phyloP scores from a whole-genome alignment of 768 basidiomycete species.

The Megacollybia marginata region DNA sequence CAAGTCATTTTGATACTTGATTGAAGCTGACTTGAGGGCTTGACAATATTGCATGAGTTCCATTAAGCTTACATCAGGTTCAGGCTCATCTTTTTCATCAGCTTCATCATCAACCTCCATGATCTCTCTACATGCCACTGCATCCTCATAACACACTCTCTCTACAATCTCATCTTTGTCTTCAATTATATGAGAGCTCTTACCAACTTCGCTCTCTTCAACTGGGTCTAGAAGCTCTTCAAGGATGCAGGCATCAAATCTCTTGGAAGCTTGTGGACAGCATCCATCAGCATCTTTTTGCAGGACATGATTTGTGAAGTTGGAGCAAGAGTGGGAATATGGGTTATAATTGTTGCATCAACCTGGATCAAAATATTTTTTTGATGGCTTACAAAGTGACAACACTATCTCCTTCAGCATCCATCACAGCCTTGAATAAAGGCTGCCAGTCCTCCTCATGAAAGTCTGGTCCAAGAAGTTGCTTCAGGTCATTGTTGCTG shows the following conservation, averaged over 20 bases:
- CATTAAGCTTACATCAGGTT: too few species aligned
- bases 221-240: background rate
- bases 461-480: background rate
- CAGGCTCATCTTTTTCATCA: background rate
- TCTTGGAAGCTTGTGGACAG: background rate
- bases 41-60: too few species aligned
- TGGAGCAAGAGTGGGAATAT: background rate
- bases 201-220: background rate
- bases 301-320: background rate
- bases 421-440: constrained; percentile 5
- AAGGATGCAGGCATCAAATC: background rate
- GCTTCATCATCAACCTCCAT: background rate
- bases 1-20: too few species aligned
- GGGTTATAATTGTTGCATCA: background rate
- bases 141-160: background rate
- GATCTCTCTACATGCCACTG: background rate
- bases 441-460: constrained; percentile 2
- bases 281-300: background rate
- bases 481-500: too few species aligned
- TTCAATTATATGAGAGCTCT: background rate
- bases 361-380: background rate
- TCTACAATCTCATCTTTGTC: background rate
- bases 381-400: too few species aligned
- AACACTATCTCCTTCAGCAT: constrained; percentile 2
- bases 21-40: too few species aligned